Evolutionary conservation across 164 flowering plant genomes (phyloP).

Genomic region (Sextonia rubra): DNA sequence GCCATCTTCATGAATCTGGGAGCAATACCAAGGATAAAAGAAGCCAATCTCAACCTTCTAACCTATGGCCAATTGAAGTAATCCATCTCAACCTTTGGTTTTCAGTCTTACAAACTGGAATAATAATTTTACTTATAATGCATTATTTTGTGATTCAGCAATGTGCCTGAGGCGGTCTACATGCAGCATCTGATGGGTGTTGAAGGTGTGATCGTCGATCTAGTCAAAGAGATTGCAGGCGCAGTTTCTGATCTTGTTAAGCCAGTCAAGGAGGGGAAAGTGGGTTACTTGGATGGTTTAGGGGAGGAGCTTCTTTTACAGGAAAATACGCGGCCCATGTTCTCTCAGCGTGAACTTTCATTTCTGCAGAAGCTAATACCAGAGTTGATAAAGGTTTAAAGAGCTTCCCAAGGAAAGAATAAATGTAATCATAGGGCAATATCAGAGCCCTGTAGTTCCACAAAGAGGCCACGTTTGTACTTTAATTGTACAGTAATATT

Average conservation of each 20-base stretch:
- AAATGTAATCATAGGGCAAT: no score
- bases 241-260: conserved; percentile 51
- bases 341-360: conserved; percentile 61
- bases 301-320: conserved; percentile 21
- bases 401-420: no score
- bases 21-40: conserved; percentile 62
- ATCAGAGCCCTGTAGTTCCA: background rate
- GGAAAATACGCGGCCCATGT: conserved; percentile 24
- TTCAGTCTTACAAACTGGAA: background rate
- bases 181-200: conserved; percentile 91
- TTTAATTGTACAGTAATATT: background rate
- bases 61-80: conserved; percentile 88
- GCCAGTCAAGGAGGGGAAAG: conserved; percentile 23
- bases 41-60: conserved; percentile 58
- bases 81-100: conserved; percentile 1
- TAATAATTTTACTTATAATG: background rate
- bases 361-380: conserved; percentile 84
- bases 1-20: conserved; percentile 56
- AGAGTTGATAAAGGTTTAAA: conserved; percentile 44
- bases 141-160: conserved; percentile 34
- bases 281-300: conserved; percentile 1
- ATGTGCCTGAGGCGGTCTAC: conserved; percentile 86
- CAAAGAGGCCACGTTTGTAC: background rate
- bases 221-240: conserved; percentile 63
- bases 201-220: conserved; percentile 89